These are phyloP conservation scores for Clarireedia paspali DNA, from an alignment of 2,329 filamentous ascomycete genomes.

Conservation along the genomic window DNA sequence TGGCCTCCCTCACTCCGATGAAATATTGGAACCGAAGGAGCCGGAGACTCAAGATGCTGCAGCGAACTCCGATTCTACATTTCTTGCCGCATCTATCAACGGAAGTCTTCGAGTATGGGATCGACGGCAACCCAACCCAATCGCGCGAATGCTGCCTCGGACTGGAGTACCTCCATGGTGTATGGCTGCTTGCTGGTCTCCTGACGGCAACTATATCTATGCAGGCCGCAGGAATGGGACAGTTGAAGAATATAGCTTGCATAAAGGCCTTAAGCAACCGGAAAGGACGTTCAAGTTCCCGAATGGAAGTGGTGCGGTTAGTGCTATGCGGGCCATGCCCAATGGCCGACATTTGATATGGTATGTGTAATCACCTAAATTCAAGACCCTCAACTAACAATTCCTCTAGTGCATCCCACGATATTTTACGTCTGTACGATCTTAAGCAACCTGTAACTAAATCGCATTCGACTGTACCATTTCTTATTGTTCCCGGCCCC, in stretches of 20 bases:
- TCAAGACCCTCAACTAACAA: neutral
- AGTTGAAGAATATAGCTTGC: slow-evolving; percentile 88
- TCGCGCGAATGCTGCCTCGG: slow-evolving; percentile 70
- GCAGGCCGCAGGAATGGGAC: slow-evolving; percentile 82
- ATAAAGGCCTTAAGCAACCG: slow-evolving; percentile 68
- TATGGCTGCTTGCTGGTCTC: slow-evolving; percentile 94
- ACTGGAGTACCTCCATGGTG: slow-evolving; percentile 87
- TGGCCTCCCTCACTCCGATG: slow-evolving; percentile 11
- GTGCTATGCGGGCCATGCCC: slow-evolving; percentile 79
- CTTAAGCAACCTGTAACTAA: slow-evolving; percentile 55
- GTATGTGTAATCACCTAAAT: slow-evolving; percentile 35
- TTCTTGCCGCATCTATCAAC: slow-evolving; percentile 82
- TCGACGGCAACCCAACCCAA: slow-evolving; percentile 62
- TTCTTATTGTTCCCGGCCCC: slow-evolving; percentile 90
- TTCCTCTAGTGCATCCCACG: slow-evolving; percentile 66
- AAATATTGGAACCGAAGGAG: slow-evolving; percentile 13
- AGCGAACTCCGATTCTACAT: slow-evolving; percentile 66
- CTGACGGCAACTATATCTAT: slow-evolving; percentile 92
- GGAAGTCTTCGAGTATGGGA: slow-evolving; percentile 94
- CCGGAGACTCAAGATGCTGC: slow-evolving; percentile 42
- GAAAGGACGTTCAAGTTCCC: slow-evolving; percentile 82
- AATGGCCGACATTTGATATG: slow-evolving; percentile 90
- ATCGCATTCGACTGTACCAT: slow-evolving; percentile 77
- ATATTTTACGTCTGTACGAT: slow-evolving; percentile 91
- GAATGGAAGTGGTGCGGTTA: slow-evolving; percentile 80